These are phyloP conservation scores for Trichophyton schoenleinii DNA, from an alignment of 2,329 filamentous ascomycete genomes.

Conservation along the genomic window DNA sequence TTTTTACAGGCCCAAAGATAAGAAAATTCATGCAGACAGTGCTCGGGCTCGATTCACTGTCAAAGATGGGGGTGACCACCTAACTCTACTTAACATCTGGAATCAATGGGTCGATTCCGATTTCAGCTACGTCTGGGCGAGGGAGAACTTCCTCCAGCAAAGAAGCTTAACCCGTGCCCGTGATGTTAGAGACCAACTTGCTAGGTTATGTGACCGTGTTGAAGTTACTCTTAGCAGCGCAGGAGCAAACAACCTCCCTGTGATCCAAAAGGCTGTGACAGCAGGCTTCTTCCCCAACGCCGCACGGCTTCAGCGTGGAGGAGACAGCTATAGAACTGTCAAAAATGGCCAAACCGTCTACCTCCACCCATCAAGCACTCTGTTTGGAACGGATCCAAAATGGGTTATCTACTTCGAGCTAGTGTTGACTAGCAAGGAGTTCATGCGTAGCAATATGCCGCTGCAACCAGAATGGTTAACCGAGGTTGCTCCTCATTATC, in stretches of 20 bases:
- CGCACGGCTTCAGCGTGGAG: constrained; percentile 66
- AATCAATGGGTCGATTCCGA: constrained; percentile 91
- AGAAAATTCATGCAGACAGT: constrained; percentile 89
- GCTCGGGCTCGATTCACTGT: constrained; percentile 79
- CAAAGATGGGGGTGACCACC: constrained; percentile 80
- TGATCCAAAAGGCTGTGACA: constrained; percentile 78
- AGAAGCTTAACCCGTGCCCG: constrained; percentile 76
- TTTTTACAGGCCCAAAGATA: constrained; percentile 93
- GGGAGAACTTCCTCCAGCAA: constrained; percentile 89
- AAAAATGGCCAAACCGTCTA: constrained; percentile 83
- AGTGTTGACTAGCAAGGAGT: constrained; percentile 90
- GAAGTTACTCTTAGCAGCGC: constrained; percentile 61
- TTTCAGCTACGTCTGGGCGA: constrained; percentile 74
- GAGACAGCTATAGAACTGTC: constrained; percentile 79
- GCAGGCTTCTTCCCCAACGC: constrained; percentile 93
- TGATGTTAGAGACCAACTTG: constrained; percentile 84
- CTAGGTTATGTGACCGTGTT: constrained; percentile 83
- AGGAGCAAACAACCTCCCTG: constrained; percentile 57
- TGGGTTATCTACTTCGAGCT: constrained; percentile 80
- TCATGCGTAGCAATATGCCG: constrained; percentile 78
- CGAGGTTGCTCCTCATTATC: constrained; percentile 86
- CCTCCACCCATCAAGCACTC: constrained; percentile 75
- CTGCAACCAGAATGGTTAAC: constrained; percentile 73
- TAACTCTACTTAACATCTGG: constrained; percentile 83
- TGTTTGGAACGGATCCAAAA: constrained; percentile 68